Base-by-base conservation (phyloP, 139 green algal species). In the Zygnema cylindricum region DNA sequence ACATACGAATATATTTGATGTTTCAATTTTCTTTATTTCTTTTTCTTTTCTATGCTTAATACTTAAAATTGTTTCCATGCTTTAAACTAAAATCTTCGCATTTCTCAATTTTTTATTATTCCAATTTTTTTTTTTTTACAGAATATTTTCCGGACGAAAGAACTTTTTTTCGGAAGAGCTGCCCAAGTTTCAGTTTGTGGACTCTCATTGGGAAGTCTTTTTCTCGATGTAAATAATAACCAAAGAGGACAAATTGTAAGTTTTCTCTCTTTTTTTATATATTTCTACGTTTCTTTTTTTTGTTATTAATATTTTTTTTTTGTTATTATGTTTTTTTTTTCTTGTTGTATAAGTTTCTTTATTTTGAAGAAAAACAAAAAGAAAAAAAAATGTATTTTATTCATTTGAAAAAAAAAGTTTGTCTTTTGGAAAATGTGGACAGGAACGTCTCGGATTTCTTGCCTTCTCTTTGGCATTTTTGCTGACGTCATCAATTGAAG, bases 101-200 rank as follows among this genome's bases (percentile, higher is more conserved):
- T 3, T 54, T 79, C 11, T 3, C 71, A 79, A 54, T 7, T 25
- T 79, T 7, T 7, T 63, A 63, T 25, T 16, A 16, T 25, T 63
- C 7, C 49, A 63, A 16, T 63, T 7, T 63, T 41, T 7, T 16
- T 41, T 3, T 38, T 43, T 49, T n/a, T n/a, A 38, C 76, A 87
- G n/a, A 93, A 93, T 81, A 87, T 90, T 63, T 85, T 93, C 55
- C 89, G 89, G 35, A 93, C 89, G n/a, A 57, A 39, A 55, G 89
- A 93, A 63, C 89, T 93, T 1, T 93, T 93, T 32, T 33, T 87
- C 7, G 77, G 69, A n/a, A 49, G 89, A 42, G 35, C 85, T 1
- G 91, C 36, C n/a, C 88, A 93, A 79, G 39, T 90, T 35, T 1
- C 75, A 49, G 43, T 91, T 39, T 73, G 33, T 36, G 86, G 33